Base-by-base conservation (phyloP, 441 rosid species). In the Sinapis alba region DNA sequence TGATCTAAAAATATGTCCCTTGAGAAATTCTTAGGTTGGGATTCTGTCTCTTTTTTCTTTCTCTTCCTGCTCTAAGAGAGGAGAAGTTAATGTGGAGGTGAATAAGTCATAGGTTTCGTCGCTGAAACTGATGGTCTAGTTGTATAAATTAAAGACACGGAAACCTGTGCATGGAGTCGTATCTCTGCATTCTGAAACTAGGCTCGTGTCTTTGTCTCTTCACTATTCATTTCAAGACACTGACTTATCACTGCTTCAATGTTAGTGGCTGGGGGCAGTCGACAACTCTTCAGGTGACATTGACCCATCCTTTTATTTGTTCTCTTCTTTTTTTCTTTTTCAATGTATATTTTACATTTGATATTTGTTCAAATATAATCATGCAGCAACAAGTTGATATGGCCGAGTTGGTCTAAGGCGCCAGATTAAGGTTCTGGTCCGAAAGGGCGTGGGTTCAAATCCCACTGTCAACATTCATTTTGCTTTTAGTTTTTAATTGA, bases 361-460 rank as follows among this genome's bases (percentile, higher is more conserved):
- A n/a, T n/a, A n/a, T n/a, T n/a, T n/a, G n/a, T n/a, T n/a, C n/a
- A n/a, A n/a, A n/a, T n/a, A n/a, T n/a, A n/a, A n/a, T n/a, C n/a
- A n/a, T n/a, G n/a, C n/a, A n/a, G n/a, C n/a, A n/a, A n/a, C n/a
- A n/a, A 3, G 94, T 90, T 89, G 93, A 88, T 84, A 90, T 91
- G 99, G 95, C 95, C 97, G 97, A 96, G 97, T 87, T 90, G 95
- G 98, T 89, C 96, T 89, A 90, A 89, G 95, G 98, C 93, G 96
- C 98, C 92, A 88, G 94, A 87, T 90, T 90, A 90, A 89, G 97
- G 94, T 94, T 88, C 91, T 86, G 95, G 94, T 90, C 92, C 92
- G 92, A 87, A 92, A 90, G 95, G 93, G 96, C 98, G 91, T 88
- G 93, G 96, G 93, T 91, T 91, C 98, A 89, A 89, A 88, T 88